A percentile compares a stretch with the other conserved stretches of the same genome.
Evolutionary conservation across 257 asterid genomes (phyloP).

Genomic region (Plantago ovata): DNA sequence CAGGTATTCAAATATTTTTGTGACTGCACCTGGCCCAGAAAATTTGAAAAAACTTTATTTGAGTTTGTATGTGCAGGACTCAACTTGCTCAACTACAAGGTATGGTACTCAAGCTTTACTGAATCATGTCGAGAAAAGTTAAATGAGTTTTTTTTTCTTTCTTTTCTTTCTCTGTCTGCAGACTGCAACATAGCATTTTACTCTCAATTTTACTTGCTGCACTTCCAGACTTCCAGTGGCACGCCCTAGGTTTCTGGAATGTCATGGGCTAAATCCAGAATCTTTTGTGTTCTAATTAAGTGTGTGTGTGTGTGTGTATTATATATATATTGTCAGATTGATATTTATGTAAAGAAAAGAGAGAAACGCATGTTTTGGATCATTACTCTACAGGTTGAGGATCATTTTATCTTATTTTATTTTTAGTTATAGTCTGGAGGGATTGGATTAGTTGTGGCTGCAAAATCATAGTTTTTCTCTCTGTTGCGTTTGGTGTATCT

Average conservation of each 20-base stretch:
- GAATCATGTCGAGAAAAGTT: not conserved
- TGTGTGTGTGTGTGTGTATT: too few relatives aligned
- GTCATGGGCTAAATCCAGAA: not conserved
- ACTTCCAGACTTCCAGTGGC: not conserved
- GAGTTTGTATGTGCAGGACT: constrained; percentile 57
- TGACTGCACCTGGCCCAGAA: constrained; percentile 60
- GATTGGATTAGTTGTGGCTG: too few relatives aligned
- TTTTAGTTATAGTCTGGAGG: too few relatives aligned
- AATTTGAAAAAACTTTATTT: constrained; percentile 51
- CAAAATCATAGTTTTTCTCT: too few relatives aligned
- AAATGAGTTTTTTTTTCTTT: not conserved
- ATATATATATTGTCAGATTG: too few relatives aligned
- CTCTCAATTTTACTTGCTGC: not conserved
- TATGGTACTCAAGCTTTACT: constrained; percentile 31
- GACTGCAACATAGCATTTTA: not conserved
- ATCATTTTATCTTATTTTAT: too few relatives aligned
- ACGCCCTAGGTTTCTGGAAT: not conserved
- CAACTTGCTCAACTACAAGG: constrained; percentile 49
- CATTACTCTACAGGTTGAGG: too few relatives aligned
- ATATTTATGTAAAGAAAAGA: too few relatives aligned
- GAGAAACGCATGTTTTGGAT: too few relatives aligned
- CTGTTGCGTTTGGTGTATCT: too few relatives aligned
- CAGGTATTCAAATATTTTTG: constrained; percentile 61
- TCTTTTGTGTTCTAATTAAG: too few relatives aligned
- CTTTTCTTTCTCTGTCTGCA: too few relatives aligned